These are phyloP conservation scores for Trichosporon coremiiforme DNA, from an alignment of 1,284 basidiomycete species.

Conservation along the genomic window DNA sequence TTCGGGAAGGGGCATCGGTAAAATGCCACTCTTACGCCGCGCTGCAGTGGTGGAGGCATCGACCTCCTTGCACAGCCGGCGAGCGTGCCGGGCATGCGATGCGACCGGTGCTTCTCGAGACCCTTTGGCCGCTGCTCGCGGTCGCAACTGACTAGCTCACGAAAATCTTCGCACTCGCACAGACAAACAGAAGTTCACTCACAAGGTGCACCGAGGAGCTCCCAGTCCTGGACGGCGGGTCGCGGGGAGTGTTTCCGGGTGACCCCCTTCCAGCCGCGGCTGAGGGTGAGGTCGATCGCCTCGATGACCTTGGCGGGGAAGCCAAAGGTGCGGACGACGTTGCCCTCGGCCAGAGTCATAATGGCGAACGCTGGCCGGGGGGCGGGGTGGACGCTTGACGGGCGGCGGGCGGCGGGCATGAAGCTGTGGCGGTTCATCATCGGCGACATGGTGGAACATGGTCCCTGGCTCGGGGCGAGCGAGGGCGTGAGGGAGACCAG, in stretches of 20 bases:
- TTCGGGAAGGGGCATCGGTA: slow-evolving; percentile 7
- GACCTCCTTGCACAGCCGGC: background rate
- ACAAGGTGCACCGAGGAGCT: slow-evolving; percentile 16
- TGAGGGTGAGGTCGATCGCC: slow-evolving; percentile 17
- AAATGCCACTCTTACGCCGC: background rate
- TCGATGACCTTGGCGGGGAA: slow-evolving; percentile 15
- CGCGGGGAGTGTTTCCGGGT: background rate
- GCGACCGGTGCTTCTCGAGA: background rate
- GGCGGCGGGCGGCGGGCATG: background rate
- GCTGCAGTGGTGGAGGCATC: slow-evolving; percentile 1
- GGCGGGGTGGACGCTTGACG: background rate
- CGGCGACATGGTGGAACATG: background rate
- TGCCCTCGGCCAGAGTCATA: slow-evolving; percentile 1
- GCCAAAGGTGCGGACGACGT: slow-evolving; percentile 8
- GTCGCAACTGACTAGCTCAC: background rate
- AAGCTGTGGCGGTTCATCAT: slow-evolving; percentile 10
- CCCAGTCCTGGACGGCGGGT: slow-evolving; percentile 18
- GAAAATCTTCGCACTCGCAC: background rate
- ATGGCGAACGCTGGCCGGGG: slow-evolving; percentile 6
- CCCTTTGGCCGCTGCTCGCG: background rate
- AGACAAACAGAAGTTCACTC: background rate
- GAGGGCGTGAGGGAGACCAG: slow-evolving; percentile 5
- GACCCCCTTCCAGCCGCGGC: slow-evolving; percentile 19
- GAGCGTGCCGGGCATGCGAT: background rate
- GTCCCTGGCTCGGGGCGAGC: background rate